Evolutionary conservation across 2,329 filamentous ascomycete species (phyloP).

Genomic region (Cryphonectria naterciae): DNA sequence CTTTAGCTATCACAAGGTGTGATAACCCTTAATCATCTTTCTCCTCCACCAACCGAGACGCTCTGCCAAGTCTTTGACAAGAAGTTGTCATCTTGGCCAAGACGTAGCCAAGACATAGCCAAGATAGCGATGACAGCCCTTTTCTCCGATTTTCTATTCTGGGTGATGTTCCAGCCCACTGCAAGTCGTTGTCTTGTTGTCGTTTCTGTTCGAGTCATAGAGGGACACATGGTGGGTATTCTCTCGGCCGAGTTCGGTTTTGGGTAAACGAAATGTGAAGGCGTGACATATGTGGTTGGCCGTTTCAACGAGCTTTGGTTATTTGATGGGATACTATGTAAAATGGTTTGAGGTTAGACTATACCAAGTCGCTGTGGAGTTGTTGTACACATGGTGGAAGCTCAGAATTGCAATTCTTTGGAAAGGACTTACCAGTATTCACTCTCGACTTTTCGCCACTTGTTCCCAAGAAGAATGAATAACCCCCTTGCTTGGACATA

Average conservation of each 20-base stretch:
- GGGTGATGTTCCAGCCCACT: neutral
- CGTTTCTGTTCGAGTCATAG: neutral
- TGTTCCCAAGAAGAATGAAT: neutral
- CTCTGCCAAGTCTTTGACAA: neutral
- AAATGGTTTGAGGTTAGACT: neutral
- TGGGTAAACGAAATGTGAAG: neutral
- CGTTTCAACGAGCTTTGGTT: neutral
- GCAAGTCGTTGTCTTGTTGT: neutral
- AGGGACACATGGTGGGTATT: neutral
- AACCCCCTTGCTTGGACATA: too few species aligned
- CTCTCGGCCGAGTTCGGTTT: neutral
- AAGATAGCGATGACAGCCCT: neutral
- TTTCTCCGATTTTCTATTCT: neutral
- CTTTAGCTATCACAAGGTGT: too few species aligned
- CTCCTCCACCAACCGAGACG: neutral
- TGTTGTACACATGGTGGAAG: neutral
- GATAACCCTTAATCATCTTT: neutral
- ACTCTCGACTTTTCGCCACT: neutral
- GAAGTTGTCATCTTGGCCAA: neutral
- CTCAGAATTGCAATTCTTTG: neutral
- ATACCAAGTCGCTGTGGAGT: neutral
- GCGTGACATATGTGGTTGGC: neutral
- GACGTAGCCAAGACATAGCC: neutral
- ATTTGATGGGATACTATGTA: neutral
- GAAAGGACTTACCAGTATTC: neutral